Evolutionary conservation across 805 yeast species (phyloP), one percentile per base, ranked within the genome.

Genomic region (Wickerhamomyces alni): DNA sequence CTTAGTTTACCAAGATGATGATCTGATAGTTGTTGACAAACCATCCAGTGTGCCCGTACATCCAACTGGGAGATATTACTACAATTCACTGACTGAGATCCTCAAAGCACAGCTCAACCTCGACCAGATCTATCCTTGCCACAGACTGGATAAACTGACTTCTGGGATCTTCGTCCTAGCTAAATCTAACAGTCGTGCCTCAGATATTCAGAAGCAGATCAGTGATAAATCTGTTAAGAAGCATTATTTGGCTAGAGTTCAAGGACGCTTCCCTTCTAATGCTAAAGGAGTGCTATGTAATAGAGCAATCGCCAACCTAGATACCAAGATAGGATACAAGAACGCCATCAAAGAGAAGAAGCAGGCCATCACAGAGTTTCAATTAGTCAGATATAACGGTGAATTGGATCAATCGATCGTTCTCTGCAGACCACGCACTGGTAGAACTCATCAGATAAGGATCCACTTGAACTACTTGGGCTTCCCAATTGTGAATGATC

Each of bases 1-100:
- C 4, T 17, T 39, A 12, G 67, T 57, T 82, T 85, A 52, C 77
- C 82, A 50, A 10, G 21, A 40, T 56, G 86, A 80, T 5, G 73
- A 81, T 35, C 57, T 87, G 12, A 67, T 93, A 8, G 95, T 85
- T 2, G 80, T 93, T 9, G 94, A 91, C 57, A 93, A 93, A 48
- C 99, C 99, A 0, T 74, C 91, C 5, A 96, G 98, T 0, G 71
- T 91, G 1, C 97, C 99, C 0, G 95, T 87, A 0, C 99, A 93
- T 57, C 98, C 99, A 3, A 83, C 97, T 0, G 99, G 99, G 0
- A 65, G 88, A 45, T 79, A 80, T 69, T 61, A 88, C 56, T 75
- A 78, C 61, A 76, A 81, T 57, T 77, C 95, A 0, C 73, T 87
- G n/a, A 85, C 94, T 8, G 82, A 80, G 56, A 75, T 87, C 2